Evolutionary conservation across 176 grass and related monocot species (phyloP).

Genomic region (Oryza glumipatula): DNA sequence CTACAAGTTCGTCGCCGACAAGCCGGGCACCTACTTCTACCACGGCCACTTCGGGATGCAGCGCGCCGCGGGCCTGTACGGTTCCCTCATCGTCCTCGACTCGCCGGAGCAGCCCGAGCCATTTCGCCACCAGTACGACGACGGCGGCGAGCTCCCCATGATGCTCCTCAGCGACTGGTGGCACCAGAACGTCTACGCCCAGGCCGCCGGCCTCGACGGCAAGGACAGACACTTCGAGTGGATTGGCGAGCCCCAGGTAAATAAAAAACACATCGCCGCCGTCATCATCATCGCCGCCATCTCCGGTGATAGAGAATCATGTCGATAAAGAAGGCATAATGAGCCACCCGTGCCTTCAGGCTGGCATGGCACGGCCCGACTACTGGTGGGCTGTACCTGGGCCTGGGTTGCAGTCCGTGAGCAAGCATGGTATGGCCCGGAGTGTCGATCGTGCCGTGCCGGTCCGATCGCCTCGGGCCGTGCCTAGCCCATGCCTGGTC

Average conservation of each 20-base stretch:
- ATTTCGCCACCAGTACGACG: slow-evolving; percentile 59
- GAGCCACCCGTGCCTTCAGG: too few relatives aligned
- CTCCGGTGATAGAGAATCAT: not conserved
- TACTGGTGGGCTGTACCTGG: too few relatives aligned
- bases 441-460: too few relatives aligned
- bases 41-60: slow-evolving; percentile 96
- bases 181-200: slow-evolving; percentile 68
- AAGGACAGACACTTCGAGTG: slow-evolving; percentile 59
- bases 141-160: slow-evolving; percentile 74
- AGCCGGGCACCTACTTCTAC: slow-evolving; percentile 79
- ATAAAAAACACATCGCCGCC: not conserved
- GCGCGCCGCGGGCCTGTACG: slow-evolving; percentile 76
- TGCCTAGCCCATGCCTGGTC: too few relatives aligned
- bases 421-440: too few relatives aligned
- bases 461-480: too few relatives aligned
- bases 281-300: not conserved
- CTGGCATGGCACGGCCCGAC: too few relatives aligned
- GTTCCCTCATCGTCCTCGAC: slow-evolving; percentile 64
- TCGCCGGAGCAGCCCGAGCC: slow-evolving; percentile 54
- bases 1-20: slow-evolving; percentile 30
- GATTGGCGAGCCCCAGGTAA: slow-evolving; percentile 87
- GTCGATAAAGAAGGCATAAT: not conserved
- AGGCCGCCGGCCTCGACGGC: slow-evolving; percentile 65
- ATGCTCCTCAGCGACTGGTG: slow-evolving; percentile 88
- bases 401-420: too few relatives aligned